Evolutionary conservation across 495 filamentous ascomycete genomes (phyloP).

Genomic region (Hypoxylon intermedium): DNA sequence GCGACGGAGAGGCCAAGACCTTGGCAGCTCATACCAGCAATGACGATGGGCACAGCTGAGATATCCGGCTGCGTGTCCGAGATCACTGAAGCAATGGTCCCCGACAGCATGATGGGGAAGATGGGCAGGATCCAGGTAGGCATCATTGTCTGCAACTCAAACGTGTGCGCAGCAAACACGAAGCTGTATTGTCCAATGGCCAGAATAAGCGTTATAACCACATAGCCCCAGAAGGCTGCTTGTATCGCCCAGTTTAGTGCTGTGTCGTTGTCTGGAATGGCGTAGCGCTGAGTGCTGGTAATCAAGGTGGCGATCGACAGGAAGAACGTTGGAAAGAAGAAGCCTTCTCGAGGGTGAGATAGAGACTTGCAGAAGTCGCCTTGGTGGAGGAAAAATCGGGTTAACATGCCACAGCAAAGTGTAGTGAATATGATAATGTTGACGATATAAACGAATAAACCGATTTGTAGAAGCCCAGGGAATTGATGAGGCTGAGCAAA

Average conservation of each 20-base stretch:
- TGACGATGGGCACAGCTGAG: conserved; percentile 53
- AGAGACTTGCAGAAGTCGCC: conserved; percentile 62
- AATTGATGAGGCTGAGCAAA: conserved; percentile 66
- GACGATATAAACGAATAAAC: conserved; percentile 66
- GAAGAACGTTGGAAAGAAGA: conserved; percentile 74
- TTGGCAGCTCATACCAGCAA: conserved; percentile 59
- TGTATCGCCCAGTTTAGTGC: conserved; percentile 52
- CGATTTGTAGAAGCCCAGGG: conserved; percentile 63
- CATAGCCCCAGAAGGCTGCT: conserved; percentile 60
- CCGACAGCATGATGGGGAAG: conserved; percentile 63
- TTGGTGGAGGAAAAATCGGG: conserved; percentile 64
- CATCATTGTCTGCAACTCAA: conserved; percentile 52
- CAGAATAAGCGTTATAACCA: conserved; percentile 49
- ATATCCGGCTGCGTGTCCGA: conserved; percentile 52
- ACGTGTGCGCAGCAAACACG: conserved; percentile 55
- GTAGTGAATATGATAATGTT: conserved; percentile 66
- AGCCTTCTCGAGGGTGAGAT: conserved; percentile 66
- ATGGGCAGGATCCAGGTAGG: conserved; percentile 66
- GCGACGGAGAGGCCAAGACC: conserved; percentile 60
- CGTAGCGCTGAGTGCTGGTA: conserved; percentile 65
- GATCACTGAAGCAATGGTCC: conserved; percentile 57
- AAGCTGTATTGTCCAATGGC: conserved; percentile 60
- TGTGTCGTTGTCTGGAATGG: conserved; percentile 51
- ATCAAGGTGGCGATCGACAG: conserved; percentile 69
- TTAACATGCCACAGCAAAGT: conserved; percentile 58